Conservation (phyloP, 2,329 filamentous ascomycete genomes). For the Claviceps quebecensis region DNA sequence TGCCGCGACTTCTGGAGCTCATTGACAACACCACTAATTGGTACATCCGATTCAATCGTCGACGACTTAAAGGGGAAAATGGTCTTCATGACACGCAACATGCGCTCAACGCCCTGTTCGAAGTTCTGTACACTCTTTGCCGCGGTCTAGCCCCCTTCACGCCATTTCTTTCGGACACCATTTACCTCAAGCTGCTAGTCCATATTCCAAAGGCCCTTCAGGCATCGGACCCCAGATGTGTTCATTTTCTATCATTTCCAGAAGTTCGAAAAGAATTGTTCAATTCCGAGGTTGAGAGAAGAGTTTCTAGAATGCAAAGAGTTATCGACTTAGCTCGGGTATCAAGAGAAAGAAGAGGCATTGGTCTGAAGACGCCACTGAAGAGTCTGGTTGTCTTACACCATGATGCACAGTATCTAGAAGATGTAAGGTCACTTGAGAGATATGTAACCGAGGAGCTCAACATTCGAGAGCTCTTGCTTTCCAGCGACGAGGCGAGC, state of each 20-base stretch:
- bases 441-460: conserved; percentile 85
- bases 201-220: conserved; percentile 61
- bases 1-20: conserved; percentile 65
- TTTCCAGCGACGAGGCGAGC: conserved; percentile 75
- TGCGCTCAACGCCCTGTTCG: conserved; percentile 86
- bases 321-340: conserved; percentile 86
- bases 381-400: conserved; percentile 86
- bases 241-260: conserved; percentile 87
- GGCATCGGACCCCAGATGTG: conserved; percentile 63
- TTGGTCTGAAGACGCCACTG: conserved; percentile 81
- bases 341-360: conserved; percentile 68
- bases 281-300: conserved; percentile 70
- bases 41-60: conserved; percentile 93
- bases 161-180: conserved; percentile 88
- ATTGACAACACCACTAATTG: conserved; percentile 97
- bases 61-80: conserved; percentile 79
- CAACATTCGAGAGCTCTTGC: conserved; percentile 72
- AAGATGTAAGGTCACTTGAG: conserved; percentile 74
- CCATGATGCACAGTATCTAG: conserved; percentile 65
- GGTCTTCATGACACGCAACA: conserved; percentile 76
- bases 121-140: conserved; percentile 80
- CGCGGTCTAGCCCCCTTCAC: conserved; percentile 86
- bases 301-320: conserved; percentile 82
- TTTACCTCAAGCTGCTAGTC: conserved; percentile 71
- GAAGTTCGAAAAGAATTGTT: conserved; percentile 81